These are phyloP conservation scores for Cyathus striatus DNA, from an alignment of 768 basidiomycete species.

Conservation along the genomic window DNA sequence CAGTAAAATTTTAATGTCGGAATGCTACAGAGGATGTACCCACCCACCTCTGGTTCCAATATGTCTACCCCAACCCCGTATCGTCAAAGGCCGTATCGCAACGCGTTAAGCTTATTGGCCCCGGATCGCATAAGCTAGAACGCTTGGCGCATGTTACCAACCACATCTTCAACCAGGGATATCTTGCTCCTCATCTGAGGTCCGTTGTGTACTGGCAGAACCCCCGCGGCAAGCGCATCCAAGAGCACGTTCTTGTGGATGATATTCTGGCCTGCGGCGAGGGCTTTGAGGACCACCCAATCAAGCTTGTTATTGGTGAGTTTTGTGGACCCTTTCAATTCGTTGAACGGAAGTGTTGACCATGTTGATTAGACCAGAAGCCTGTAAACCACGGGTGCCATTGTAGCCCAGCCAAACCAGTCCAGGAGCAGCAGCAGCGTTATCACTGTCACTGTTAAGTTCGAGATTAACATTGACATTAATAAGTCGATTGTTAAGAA, in stretches of 20 bases:
- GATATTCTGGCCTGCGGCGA: constrained; percentile 23
- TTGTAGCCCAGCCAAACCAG: too few relatives aligned
- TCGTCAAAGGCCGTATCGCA: constrained; percentile 29
- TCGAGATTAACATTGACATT: too few relatives aligned
- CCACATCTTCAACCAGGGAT: constrained; percentile 37
- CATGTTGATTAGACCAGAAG: too few relatives aligned
- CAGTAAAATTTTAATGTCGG: background rate
- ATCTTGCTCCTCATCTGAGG: constrained; percentile 26
- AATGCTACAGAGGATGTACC: constrained; percentile 30
- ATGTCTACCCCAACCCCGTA: constrained; percentile 29
- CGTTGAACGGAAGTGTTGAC: too few relatives aligned
- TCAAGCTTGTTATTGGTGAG: constrained; percentile 32
- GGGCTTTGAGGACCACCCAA: constrained; percentile 29
- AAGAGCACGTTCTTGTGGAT: constrained; percentile 16
- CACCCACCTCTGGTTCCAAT: constrained; percentile 38
- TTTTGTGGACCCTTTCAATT: too few relatives aligned
- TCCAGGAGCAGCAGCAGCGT: too few relatives aligned
- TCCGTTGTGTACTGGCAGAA: constrained; percentile 36
- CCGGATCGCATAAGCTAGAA: constrained; percentile 23
- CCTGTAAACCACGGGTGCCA: too few relatives aligned
- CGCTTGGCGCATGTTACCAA: constrained; percentile 42
- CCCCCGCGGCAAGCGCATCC: constrained; percentile 25
- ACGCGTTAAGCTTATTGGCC: constrained; percentile 31
- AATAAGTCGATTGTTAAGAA: too few relatives aligned
- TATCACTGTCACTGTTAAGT: too few relatives aligned